Percentiles rank a stretch among this genome's conserved stretches.
Evolutionary conservation across 2,329 filamentous ascomycete genomes (phyloP).

Genomic region (Metarhizium anisopliae): DNA sequence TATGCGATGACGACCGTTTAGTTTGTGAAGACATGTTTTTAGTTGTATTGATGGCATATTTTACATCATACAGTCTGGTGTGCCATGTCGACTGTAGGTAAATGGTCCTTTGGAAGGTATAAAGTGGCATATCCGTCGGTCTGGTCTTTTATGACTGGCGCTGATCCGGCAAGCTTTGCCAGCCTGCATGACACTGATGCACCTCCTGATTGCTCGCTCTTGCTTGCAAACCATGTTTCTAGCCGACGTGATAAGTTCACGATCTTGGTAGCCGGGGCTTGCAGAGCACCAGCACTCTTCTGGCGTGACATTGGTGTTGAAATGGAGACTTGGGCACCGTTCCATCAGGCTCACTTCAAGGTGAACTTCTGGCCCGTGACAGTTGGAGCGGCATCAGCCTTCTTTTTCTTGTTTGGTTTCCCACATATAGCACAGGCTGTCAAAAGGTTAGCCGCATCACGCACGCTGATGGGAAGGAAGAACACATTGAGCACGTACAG

Average conservation of each 20-base stretch:
- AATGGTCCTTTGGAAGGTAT: not conserved
- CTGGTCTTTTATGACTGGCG: not conserved
- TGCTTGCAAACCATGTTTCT: not conserved
- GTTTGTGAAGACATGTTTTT: not conserved
- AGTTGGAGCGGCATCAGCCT: conserved; percentile 36
- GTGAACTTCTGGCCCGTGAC: conserved; percentile 55
- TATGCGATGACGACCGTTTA: not conserved
- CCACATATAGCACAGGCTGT: conserved; percentile 56
- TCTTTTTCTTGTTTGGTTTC: conserved; percentile 45
- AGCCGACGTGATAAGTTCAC: not conserved
- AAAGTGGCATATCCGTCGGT: not conserved
- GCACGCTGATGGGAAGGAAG: not conserved
- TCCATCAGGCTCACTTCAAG: conserved; percentile 36
- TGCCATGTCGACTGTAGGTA: not conserved
- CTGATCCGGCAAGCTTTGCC: not conserved
- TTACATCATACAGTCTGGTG: not conserved
- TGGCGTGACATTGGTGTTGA: not conserved
- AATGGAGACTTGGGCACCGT: no score
- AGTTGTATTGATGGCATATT: not conserved
- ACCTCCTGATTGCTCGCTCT: not conserved
- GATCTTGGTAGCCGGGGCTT: not conserved
- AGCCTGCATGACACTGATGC: not conserved
- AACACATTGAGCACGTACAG: conserved; percentile 28
- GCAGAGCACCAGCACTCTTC: not conserved
- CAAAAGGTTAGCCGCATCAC: conserved; percentile 7